A percentile compares a stretch with the other conserved stretches of the same genome.
Evolutionary conservation across 805 yeast species (phyloP).

Genomic region (Debaryomyces castellii): DNA sequence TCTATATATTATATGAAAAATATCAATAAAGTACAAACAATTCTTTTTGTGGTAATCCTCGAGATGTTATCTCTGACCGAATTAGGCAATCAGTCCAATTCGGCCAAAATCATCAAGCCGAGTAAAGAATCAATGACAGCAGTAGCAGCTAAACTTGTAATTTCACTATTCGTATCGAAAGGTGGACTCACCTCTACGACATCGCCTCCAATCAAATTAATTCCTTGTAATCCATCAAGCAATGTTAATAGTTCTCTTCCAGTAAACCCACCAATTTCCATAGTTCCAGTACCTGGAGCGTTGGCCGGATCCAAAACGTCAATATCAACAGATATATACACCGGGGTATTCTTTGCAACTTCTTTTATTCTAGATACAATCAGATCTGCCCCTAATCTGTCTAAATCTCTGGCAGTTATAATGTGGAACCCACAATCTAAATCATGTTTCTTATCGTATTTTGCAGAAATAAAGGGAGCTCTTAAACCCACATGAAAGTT

Average conservation of each 20-base stretch:
- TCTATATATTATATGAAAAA: no score
- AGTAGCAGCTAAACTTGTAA: slow-evolving; percentile 65
- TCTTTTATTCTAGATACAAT: slow-evolving; percentile 36
- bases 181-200: slow-evolving; percentile 75
- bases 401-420: slow-evolving; percentile 49
- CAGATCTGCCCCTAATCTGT: slow-evolving; percentile 35
- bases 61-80: background rate
- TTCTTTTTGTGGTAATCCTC: background rate
- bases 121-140: slow-evolving; percentile 55
- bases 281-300: slow-evolving; percentile 81
- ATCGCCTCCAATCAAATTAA: slow-evolving; percentile 71
- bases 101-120: slow-evolving; percentile 41
- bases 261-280: slow-evolving; percentile 68
- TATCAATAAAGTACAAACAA: no score
- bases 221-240: slow-evolving; percentile 57
- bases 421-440: slow-evolving; percentile 48
- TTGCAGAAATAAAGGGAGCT: slow-evolving; percentile 54
- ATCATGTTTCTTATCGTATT: slow-evolving; percentile 44
- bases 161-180: slow-evolving; percentile 57
- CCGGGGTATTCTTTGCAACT: slow-evolving; percentile 39
- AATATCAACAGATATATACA: slow-evolving; percentile 48
- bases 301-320: slow-evolving; percentile 72
- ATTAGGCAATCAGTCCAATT: background rate
- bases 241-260: slow-evolving; percentile 48
- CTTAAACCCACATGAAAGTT: slow-evolving; percentile 64